Base-by-base conservation (phyloP, 257 asterid genomes). In the Penstemon barbatus region DNA sequence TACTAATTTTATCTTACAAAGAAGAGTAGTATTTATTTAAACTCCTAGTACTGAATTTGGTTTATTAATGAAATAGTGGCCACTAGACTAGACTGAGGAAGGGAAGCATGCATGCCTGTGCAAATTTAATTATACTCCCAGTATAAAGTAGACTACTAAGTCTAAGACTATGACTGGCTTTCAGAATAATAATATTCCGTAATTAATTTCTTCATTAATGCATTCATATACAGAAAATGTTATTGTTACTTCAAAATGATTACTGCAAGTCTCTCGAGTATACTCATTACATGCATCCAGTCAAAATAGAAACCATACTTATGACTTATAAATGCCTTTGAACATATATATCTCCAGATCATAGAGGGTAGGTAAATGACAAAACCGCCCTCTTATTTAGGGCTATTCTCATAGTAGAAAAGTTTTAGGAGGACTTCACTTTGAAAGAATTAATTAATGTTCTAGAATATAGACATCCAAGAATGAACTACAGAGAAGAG, bases 261-360 rank as follows among this genome's bases (percentile, higher is more conserved):
- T 10, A 49, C 5, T 10, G 33, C 10, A 39, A 59, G 37, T 3
- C 13, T 11, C 0, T 58, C 38, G 6, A 37, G 7, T 38, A 38
- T 58, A 37, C 44, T 2, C 8, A 59, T n/a, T n/a, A n/a, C n/a
- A n/a, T 25, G 1, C 33, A 25, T 25, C 33, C 33, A 11, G 9
- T 40, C 37, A 5, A 40, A 9, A 40, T 41, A 60, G 38, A 60
- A 58, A 60, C 65, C 5, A 12, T 45, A 60, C 41, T 60, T 8
- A 58, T 58, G 50, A 40, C n/a, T 10, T 4, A 13, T 38, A 50
- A 13, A 12, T 49, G 4, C 54, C 3, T 10, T 49, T 13, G 4
- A 49, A 49, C 65, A 60, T 39, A 60, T 60, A 60, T 39, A 60
- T 60, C 19, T 60, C 37, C 50, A 40, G 65, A 3, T 49, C 54